Conservation (phyloP, 805 yeast genomes). For the Candida odintsovae region DNA sequence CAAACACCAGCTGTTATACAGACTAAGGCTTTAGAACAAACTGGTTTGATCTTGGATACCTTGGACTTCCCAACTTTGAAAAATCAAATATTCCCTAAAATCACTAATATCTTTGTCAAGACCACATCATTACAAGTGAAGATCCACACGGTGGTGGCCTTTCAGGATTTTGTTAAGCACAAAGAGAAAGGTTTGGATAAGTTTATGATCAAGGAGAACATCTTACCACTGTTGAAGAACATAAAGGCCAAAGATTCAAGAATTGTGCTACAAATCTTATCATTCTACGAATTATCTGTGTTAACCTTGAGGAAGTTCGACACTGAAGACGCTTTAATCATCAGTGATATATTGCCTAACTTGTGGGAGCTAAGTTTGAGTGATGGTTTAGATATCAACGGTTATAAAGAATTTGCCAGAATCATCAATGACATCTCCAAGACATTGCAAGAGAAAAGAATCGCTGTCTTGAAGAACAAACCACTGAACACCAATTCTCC, state of each 20-base stretch:
- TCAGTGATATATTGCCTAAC: slow-evolving; percentile 51
- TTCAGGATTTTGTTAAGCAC: slow-evolving; percentile 44
- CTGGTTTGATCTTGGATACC: slow-evolving; percentile 35
- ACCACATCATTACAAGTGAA: slow-evolving; percentile 83
- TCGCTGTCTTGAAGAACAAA: slow-evolving; percentile 18
- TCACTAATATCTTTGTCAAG: slow-evolving; percentile 69
- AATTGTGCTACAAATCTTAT: slow-evolving; percentile 46
- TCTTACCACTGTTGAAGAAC: slow-evolving; percentile 71
- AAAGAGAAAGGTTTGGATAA: slow-evolving; percentile 61
- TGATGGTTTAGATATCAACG: slow-evolving; percentile 33
- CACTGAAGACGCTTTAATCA: slow-evolving; percentile 34
- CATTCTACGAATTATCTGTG: slow-evolving; percentile 2
- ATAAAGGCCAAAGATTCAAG: slow-evolving; percentile 74
- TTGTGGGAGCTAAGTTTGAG: slow-evolving; percentile 46
- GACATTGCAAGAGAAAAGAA: slow-evolving; percentile 35
- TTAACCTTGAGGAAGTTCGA: not conserved
- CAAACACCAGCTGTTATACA: slow-evolving; percentile 21
- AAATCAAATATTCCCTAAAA: slow-evolving; percentile 65
- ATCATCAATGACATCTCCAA: slow-evolving; percentile 36
- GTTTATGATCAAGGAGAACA: slow-evolving; percentile 64
- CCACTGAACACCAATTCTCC: slow-evolving; percentile 9
- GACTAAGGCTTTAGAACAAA: slow-evolving; percentile 43
- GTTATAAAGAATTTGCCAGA: slow-evolving; percentile 35
- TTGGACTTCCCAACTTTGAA: slow-evolving; percentile 69
- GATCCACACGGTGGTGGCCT: slow-evolving; percentile 55